phyloP scores from a whole-genome alignment of 2,329 filamentous ascomycete species.

The Albifimbria verrucaria region DNA sequence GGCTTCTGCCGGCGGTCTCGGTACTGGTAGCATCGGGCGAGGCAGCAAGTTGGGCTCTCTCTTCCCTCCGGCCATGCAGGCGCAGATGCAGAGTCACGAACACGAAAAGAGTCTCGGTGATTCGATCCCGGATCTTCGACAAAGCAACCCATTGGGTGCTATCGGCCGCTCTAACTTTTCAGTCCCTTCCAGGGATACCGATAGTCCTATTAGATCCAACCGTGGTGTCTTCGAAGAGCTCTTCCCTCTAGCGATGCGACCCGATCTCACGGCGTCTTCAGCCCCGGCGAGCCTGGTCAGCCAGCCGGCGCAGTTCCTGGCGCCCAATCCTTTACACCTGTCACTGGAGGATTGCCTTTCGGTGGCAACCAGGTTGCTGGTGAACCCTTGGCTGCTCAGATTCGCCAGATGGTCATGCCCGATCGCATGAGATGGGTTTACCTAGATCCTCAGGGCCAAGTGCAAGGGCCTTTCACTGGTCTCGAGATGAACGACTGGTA shows the following conservation, averaged over 20 bases:
- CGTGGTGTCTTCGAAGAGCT: slow-evolving; percentile 55
- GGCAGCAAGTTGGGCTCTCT: slow-evolving; percentile 81
- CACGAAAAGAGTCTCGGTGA: slow-evolving; percentile 60
- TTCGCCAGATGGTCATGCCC: slow-evolving; percentile 97
- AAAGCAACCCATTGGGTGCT: slow-evolving; percentile 60
- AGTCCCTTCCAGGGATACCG: slow-evolving; percentile 51
- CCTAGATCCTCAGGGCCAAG: slow-evolving; percentile 85
- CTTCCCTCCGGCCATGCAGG: slow-evolving; percentile 86
- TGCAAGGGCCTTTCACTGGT: slow-evolving; percentile 92
- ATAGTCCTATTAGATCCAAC: slow-evolving; percentile 55
- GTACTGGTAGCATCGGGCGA: slow-evolving; percentile 66
- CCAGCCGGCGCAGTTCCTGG: slow-evolving; percentile 26
- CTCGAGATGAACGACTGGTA: slow-evolving; percentile 99
- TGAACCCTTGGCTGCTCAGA: slow-evolving; percentile 61
- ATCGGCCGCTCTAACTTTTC: slow-evolving; percentile 63
- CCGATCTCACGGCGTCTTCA: slow-evolving; percentile 32
- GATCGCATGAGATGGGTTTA: slow-evolving; percentile 99
- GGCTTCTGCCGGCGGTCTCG: slow-evolving; percentile 49
- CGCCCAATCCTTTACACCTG: slow-evolving; percentile 32
- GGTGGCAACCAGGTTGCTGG: slow-evolving; percentile 30
- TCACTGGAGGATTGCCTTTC: slow-evolving; percentile 31
- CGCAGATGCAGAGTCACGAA: slow-evolving; percentile 77
- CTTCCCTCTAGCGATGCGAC: slow-evolving; percentile 37
- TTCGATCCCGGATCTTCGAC: slow-evolving; percentile 56
- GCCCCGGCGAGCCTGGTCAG: slow-evolving; percentile 34